Percentiles rank a stretch among this genome's conserved stretches.
Evolutionary conservation across 179 eudicot genomes (phyloP).

Genomic region (Gypsophila paniculata): DNA sequence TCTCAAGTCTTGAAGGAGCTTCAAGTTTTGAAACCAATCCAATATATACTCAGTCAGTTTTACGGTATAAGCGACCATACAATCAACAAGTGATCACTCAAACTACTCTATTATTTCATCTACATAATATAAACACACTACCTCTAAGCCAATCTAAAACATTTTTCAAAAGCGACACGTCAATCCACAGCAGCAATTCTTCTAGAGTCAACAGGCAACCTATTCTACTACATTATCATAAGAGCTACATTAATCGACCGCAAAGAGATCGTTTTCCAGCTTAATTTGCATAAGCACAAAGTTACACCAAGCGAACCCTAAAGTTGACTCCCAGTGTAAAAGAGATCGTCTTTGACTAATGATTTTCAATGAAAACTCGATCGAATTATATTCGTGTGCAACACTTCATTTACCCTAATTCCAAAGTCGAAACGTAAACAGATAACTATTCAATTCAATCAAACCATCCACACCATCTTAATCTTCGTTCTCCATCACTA

Average conservation of each 20-base stretch:
- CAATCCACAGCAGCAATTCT: not conserved
- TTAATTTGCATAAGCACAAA: not conserved
- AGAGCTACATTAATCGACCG: not conserved
- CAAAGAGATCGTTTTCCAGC: not conserved
- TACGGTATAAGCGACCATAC: not conserved
- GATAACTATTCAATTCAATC: not conserved
- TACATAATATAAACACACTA: not conserved
- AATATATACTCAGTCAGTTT: not conserved
- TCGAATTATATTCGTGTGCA: no score
- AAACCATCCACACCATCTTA: no score
- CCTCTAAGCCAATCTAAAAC: not conserved
- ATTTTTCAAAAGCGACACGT: not conserved
- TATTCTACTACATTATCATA: not conserved
- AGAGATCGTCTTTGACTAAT: no score
- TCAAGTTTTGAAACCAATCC: not conserved
- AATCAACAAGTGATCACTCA: not conserved
- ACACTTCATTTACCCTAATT: no score
- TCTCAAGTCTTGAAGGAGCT: not conserved
- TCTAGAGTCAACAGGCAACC: not conserved
- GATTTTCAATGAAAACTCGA: no score
- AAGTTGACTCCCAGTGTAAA: no score
- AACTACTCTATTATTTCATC: not conserved
- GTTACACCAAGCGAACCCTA: not conserved
- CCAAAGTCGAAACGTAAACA: no score
- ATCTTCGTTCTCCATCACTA: not conserved